Conservation (phyloP, 352 stramenopile genomes). For the Phytophthora sp. region DNA sequence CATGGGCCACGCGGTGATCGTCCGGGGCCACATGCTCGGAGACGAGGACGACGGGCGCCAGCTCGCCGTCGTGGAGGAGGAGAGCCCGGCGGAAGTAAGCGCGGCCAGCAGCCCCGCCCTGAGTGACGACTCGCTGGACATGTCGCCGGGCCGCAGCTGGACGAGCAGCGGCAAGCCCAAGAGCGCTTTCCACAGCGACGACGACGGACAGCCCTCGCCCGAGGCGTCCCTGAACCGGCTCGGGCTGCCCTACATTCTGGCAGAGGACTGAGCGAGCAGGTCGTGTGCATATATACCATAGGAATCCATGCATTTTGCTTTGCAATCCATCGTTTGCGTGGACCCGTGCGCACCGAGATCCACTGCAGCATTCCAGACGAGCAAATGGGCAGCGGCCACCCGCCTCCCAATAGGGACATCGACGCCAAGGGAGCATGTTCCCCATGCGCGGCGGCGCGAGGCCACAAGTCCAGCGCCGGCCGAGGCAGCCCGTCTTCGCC, state of each 20-base stretch:
- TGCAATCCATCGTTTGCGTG: too few species aligned
- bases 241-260: conserved; percentile 11
- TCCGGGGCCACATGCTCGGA: conserved; percentile 44
- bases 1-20: conserved; percentile 38
- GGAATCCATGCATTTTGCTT: neutral
- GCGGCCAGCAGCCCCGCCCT: neutral
- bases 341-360: too few species aligned
- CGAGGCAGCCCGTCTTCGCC: too few species aligned
- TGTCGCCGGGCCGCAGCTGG: neutral
- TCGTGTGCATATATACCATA: too few species aligned
- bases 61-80: neutral
- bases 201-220: conserved; percentile 2
- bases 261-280: conserved; percentile 1
- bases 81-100: neutral
- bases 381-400: too few species aligned
- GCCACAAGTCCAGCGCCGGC: too few species aligned
- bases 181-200: neutral
- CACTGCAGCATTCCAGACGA: too few species aligned
- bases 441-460: too few species aligned
- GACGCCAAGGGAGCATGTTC: too few species aligned
- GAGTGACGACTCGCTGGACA: neutral
- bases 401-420: too few species aligned
- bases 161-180: neutral
- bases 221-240: conserved; percentile 7
- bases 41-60: conserved; percentile 21